Conservation (phyloP, 2,329 filamentous ascomycete species). For the Aschersonia sp. region DNA sequence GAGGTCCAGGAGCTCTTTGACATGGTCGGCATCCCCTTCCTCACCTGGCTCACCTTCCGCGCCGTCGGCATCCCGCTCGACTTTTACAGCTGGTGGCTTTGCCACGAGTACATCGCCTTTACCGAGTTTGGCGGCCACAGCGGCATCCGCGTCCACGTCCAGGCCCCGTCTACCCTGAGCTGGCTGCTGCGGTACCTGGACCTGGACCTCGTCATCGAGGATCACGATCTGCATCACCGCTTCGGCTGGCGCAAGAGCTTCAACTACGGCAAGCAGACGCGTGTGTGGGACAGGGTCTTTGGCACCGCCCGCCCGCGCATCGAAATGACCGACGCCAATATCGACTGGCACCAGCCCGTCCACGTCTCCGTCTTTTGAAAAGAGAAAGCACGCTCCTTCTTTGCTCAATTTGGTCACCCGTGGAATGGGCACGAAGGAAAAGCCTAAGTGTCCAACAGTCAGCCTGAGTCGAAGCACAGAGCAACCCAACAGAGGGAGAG, state of each 20-base stretch:
- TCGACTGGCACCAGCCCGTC: constrained; percentile 4
- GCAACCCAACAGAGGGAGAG: no score
- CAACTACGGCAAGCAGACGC: constrained; percentile 24
- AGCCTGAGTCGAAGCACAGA: no score
- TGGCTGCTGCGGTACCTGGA: constrained; percentile 18
- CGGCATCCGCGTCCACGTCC: constrained; percentile 20
- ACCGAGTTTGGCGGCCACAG: constrained; percentile 23
- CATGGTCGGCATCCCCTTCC: constrained; percentile 23
- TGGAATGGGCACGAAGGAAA: no score
- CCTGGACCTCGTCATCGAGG: constrained; percentile 24
- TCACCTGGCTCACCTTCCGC: constrained; percentile 21
- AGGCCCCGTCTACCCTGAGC: constrained; percentile 17
- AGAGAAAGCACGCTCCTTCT: no score
- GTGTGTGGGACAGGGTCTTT: constrained; percentile 20
- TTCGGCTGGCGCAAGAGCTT: constrained; percentile 20
- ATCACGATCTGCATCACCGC: constrained; percentile 26
- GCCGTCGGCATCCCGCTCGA: constrained; percentile 23
- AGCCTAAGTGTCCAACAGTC: no score
- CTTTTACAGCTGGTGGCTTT: constrained; percentile 32
- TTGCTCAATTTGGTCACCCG: no score
- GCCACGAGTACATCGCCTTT: constrained; percentile 26
- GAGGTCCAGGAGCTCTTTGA: constrained; percentile 26
- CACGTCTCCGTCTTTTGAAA: background rate
- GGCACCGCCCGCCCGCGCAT: constrained; percentile 20
- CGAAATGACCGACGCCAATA: constrained; percentile 16